Evolutionary conservation across 1,139 yeast genomes (phyloP).

Genomic region (Suhomyces wounanorum): DNA sequence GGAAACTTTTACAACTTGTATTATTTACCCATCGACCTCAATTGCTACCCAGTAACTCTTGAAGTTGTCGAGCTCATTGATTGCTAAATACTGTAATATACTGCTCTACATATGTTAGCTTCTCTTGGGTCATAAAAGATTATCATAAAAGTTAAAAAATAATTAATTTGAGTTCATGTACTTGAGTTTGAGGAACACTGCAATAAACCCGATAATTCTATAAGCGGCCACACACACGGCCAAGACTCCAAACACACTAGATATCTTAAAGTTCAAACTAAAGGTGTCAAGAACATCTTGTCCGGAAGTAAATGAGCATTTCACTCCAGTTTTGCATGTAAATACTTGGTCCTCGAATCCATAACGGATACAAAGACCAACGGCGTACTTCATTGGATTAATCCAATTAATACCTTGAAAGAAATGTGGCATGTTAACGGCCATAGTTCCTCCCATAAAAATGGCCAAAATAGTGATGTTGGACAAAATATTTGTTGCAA

Average conservation of each 20-base stretch:
- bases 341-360: slow-evolving; percentile 22
- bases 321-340: slow-evolving; percentile 16
- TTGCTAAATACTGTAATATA: slow-evolving; percentile 19
- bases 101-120: neutral
- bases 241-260: slow-evolving; percentile 34
- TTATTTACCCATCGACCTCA: slow-evolving; percentile 31
- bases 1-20: slow-evolving; percentile 47
- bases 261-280: slow-evolving; percentile 26
- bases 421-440: slow-evolving; percentile 69
- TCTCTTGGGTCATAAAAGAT: neutral
- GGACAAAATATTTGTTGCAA: slow-evolving; percentile 73
- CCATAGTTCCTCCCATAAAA: slow-evolving; percentile 87
- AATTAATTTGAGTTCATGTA: slow-evolving; percentile 6
- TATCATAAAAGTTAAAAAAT: neutral
- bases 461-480: slow-evolving; percentile 66
- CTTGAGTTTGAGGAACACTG: slow-evolving; percentile 33
- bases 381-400: slow-evolving; percentile 73
- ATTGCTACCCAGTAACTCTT: slow-evolving; percentile 40
- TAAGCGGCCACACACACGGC: slow-evolving; percentile 38
- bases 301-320: slow-evolving; percentile 52
- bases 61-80: slow-evolving; percentile 40
- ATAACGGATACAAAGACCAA: slow-evolving; percentile 51
- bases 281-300: slow-evolving; percentile 49
- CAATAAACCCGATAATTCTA: slow-evolving; percentile 32
- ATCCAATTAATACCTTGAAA: slow-evolving; percentile 70